Percentiles rank a stretch among this genome's conserved stretches.
Evolutionary conservation across 176 grass and related monocot genomes (phyloP).

Genomic region (Thalia dealbata): DNA sequence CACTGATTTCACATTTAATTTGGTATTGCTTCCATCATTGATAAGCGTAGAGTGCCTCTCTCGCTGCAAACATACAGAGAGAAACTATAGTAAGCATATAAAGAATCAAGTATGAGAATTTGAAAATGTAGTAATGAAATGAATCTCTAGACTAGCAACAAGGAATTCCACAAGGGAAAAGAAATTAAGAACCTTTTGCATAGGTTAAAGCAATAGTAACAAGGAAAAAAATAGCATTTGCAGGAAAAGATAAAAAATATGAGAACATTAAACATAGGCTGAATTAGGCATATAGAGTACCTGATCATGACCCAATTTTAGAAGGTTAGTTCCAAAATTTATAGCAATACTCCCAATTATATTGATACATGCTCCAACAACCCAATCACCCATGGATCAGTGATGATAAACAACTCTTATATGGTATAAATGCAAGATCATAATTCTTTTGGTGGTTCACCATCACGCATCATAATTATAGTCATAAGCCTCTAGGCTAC

Average conservation of each 20-base stretch:
- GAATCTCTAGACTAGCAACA: not conserved
- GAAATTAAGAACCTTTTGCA: not conserved
- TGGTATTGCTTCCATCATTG: constrained; percentile 56
- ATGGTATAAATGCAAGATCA: constrained; percentile 1
- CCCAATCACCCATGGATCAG: constrained; percentile 79
- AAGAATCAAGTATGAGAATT: not conserved
- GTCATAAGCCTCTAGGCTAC: not conserved
- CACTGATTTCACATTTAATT: constrained; percentile 62
- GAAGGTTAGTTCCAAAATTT: constrained; percentile 98
- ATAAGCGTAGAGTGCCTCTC: constrained; percentile 54
- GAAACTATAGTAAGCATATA: not conserved
- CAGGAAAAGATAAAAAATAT: constrained; percentile 4
- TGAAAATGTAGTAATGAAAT: no score
- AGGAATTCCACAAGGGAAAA: not conserved
- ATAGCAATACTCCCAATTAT: constrained; percentile 94
- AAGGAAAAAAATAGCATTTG: constrained; percentile 7
- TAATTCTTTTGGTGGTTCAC: not conserved
- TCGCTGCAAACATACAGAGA: constrained; percentile 48
- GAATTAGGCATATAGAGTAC: constrained; percentile 22
- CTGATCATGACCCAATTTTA: constrained; percentile 99
- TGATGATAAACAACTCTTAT: constrained; percentile 16
- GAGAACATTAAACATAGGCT: not conserved
- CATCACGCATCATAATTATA: not conserved
- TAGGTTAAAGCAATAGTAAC: not conserved
- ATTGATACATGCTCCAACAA: constrained; percentile 94